phyloP scores from a whole-genome alignment of 768 basidiomycete genomes.

The Boletus edulis region DNA sequence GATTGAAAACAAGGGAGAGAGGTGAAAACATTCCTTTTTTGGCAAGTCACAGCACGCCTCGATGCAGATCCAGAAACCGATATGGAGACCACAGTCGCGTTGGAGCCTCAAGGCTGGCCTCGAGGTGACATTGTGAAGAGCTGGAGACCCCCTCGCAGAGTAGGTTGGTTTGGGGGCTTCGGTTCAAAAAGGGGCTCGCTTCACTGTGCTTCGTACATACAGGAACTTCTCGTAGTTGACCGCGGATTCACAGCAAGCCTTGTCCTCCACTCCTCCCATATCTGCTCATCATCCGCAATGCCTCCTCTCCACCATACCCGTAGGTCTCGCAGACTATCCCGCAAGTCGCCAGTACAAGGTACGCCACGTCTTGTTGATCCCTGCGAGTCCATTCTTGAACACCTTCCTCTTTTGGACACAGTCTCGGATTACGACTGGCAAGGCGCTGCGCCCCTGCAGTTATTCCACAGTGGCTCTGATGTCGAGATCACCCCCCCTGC shows the following conservation, averaged over 20 bases:
- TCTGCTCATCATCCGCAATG: conserved; percentile 23
- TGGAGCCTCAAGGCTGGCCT: conserved; percentile 36
- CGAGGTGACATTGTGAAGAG: conserved; percentile 41
- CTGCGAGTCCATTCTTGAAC: conserved; percentile 30
- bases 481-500: conserved; percentile 3
- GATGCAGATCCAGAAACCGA: conserved; percentile 30
- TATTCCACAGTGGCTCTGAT: conserved; percentile 20
- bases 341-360: conserved; percentile 36
- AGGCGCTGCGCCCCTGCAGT: conserved; percentile 18
- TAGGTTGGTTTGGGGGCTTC: conserved; percentile 18
- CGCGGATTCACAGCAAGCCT: background rate
- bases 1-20: conserved; percentile 6
- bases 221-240: conserved; percentile 1
- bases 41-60: conserved; percentile 5
- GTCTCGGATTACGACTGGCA: conserved; percentile 30
- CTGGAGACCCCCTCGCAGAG: conserved; percentile 19
- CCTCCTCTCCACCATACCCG: conserved; percentile 34
- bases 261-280: background rate
- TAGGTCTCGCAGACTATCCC: conserved; percentile 45
- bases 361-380: conserved; percentile 18
- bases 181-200: conserved; percentile 30
- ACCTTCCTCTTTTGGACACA: conserved; percentile 35
- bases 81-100: conserved; percentile 22
- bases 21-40: conserved; percentile 14
- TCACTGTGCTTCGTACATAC: conserved; percentile 8